Evolutionary conservation across 2,329 filamentous ascomycete genomes (phyloP).

Genomic region (Exophiala lecanii-corni): DNA sequence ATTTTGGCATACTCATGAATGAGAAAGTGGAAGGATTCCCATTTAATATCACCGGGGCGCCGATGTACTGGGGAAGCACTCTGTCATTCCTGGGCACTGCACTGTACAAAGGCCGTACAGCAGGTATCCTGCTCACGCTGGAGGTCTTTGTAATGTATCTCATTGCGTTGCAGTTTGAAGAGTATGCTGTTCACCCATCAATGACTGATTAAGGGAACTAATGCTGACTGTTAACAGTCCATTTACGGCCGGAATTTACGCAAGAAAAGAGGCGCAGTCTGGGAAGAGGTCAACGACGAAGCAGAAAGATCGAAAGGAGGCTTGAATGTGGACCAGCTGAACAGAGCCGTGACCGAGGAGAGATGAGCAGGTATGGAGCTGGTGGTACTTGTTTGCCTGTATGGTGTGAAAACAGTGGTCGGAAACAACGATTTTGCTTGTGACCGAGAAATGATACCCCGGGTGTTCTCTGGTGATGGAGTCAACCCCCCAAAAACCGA

Average conservation of each 20-base stretch:
- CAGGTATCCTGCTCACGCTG: constrained; percentile 70
- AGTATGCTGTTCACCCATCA: constrained; percentile 44
- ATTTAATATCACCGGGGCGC: constrained; percentile 83
- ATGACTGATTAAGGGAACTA: constrained; percentile 2
- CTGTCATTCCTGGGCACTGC: constrained; percentile 88
- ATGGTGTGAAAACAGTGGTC: too few relatives aligned
- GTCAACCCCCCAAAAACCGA: neutral
- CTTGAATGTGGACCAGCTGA: too few relatives aligned
- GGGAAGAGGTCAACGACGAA: constrained; percentile 22
- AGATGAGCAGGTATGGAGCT: too few relatives aligned
- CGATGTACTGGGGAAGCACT: constrained; percentile 95
- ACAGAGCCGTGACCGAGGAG: too few relatives aligned
- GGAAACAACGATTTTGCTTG: too few relatives aligned
- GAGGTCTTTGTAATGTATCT: constrained; percentile 75
- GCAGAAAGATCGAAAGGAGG: constrained; percentile 36
- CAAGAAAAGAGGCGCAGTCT: constrained; percentile 57
- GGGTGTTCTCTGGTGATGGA: too few relatives aligned
- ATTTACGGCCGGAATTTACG: constrained; percentile 90
- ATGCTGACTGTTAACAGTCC: constrained; percentile 46
- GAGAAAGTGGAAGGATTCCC: constrained; percentile 90
- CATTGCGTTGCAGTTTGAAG: constrained; percentile 79
- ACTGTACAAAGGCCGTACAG: constrained; percentile 79
- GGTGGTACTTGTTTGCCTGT: neutral
- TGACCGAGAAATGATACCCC: too few relatives aligned
- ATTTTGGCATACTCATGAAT: constrained; percentile 98